Evolutionary conservation across 2,329 filamentous ascomycete species (phyloP).

Genomic region (Nemania abortiva): DNA sequence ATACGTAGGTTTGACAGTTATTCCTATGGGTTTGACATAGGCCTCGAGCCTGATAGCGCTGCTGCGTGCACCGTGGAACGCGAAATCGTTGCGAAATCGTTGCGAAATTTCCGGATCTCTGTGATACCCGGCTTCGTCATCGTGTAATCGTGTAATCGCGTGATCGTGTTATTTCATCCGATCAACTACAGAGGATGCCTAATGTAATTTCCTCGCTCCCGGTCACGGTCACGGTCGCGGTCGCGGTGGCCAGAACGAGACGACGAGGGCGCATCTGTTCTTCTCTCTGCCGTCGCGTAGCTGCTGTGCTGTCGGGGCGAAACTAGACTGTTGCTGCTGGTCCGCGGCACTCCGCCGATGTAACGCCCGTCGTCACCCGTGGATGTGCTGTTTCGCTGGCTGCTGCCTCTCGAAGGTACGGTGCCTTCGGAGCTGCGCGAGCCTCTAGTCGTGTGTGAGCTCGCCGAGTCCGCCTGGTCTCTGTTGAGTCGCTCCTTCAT

Average conservation of each 20-base stretch:
- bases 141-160: not conserved
- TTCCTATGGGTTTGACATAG: not conserved
- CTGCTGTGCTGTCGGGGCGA: slow-evolving; percentile 31
- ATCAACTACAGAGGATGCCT: not conserved
- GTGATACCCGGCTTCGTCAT: not conserved
- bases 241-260: slow-evolving; percentile 26
- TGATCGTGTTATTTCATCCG: not conserved
- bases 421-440: slow-evolving; percentile 30
- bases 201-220: no score
- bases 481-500: slow-evolving; percentile 39
- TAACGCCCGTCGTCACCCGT: slow-evolving; percentile 28
- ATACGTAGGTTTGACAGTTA: not conserved
- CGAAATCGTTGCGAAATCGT: no score
- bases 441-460: slow-evolving; percentile 27
- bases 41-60: not conserved
- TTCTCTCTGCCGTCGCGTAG: slow-evolving; percentile 27
- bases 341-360: slow-evolving; percentile 32
- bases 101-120: not conserved
- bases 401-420: slow-evolving; percentile 19
- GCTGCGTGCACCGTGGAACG: slow-evolving; percentile 24
- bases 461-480: slow-evolving; percentile 22
- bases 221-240: no score
- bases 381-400: slow-evolving; percentile 6
- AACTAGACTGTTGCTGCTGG: slow-evolving; percentile 17
- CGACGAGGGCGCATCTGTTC: not conserved